Evolutionary conservation across 148 eudicot species (phyloP).

Genomic region (Persicaria maculosa): DNA sequence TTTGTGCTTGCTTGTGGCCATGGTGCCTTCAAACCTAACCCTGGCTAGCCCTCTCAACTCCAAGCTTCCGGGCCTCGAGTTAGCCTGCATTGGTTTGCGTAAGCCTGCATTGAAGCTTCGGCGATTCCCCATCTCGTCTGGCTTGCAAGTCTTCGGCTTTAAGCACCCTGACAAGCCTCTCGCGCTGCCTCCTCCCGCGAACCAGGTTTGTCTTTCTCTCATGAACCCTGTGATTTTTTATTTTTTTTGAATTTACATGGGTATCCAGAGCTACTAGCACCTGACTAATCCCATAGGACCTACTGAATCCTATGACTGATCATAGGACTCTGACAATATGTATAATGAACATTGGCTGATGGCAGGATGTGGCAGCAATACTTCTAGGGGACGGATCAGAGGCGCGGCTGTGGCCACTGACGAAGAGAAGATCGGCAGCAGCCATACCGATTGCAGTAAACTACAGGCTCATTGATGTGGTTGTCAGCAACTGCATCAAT

Average conservation of each 20-base stretch:
- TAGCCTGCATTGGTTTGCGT: not conserved
- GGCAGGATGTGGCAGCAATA: constrained; percentile 74
- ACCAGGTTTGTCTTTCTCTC: constrained; percentile 35
- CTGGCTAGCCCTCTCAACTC: constrained; percentile 17
- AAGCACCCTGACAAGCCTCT: constrained; percentile 26
- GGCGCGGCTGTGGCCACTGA: constrained; percentile 52
- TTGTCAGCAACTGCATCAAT: constrained; percentile 79
- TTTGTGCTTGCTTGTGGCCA: constrained; percentile 14
- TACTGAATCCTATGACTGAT: not conserved
- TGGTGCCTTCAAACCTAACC: constrained; percentile 26
- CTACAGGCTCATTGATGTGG: constrained; percentile 69
- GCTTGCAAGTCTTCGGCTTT: constrained; percentile 20
- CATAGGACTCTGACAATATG: no score
- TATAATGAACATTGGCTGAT: not conserved
- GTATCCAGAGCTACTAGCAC: no score
- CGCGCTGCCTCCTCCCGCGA: constrained; percentile 30
- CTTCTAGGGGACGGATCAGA: constrained; percentile 65
- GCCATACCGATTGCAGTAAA: constrained; percentile 73
- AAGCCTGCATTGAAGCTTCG: constrained; percentile 17
- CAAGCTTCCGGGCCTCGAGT: constrained; percentile 17
- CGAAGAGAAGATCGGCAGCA: constrained; percentile 65
- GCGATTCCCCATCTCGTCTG: constrained; percentile 8
- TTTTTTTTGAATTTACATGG: not conserved
- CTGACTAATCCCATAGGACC: not conserved
- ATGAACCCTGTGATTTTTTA: not conserved